phyloP scores from a whole-genome alignment of 1,284 basidiomycete species.

The Ganoderma sinense region DNA sequence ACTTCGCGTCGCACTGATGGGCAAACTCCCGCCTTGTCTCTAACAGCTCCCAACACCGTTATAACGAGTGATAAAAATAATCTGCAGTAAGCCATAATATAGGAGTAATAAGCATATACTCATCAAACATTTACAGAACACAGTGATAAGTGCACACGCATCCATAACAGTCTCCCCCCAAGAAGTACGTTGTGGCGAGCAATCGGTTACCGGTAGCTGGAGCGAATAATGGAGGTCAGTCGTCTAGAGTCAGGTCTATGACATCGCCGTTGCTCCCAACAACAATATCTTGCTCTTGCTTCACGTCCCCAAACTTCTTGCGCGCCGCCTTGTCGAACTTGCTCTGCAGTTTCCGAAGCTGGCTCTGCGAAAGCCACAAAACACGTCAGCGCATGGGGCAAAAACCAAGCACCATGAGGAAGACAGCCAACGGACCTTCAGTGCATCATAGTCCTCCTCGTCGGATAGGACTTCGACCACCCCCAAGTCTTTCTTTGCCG shows the following conservation, averaged over 20 bases:
- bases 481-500: constrained; percentile 6
- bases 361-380: neutral
- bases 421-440: neutral
- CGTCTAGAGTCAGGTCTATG: constrained; percentile 12
- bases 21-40: too few relatives aligned
- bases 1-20: too few relatives aligned
- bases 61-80: neutral
- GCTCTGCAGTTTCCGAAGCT: neutral
- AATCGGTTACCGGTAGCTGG: neutral
- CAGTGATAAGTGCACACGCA: neutral
- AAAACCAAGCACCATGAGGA: neutral
- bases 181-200: neutral
- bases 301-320: constrained; percentile 9
- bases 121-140: neutral
- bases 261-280: constrained; percentile 1
- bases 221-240: neutral
- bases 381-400: neutral
- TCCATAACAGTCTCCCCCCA: neutral
- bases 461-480: constrained; percentile 12
- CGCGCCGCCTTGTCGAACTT: neutral
- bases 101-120: neutral
- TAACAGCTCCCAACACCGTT: too few relatives aligned
- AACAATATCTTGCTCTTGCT: constrained; percentile 5
- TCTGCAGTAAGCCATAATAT: neutral
- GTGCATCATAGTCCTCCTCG: constrained; percentile 10